These are phyloP conservation scores for Hsuehochloa calcarea DNA, from an alignment of 176 grass and related monocot genomes.

Conservation along the genomic window DNA sequence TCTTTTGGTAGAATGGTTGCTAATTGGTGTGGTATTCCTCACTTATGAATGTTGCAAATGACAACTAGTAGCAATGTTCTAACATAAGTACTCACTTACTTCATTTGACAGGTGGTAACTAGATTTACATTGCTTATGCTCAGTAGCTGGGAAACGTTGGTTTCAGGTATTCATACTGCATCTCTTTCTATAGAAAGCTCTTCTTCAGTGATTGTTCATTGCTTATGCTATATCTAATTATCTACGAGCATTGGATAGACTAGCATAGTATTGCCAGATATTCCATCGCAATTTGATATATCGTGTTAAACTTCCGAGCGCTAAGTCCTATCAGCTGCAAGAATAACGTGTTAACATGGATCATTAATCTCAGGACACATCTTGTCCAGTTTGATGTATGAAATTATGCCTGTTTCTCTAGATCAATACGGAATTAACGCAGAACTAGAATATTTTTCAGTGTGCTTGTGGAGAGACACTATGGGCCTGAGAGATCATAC, in stretches of 20 bases:
- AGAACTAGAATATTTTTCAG: not conserved
- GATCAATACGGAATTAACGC: not conserved
- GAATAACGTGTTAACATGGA: not conserved
- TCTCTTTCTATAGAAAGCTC: not conserved
- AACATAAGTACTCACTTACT: not conserved
- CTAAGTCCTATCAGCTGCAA: not conserved
- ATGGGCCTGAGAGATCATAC: not conserved
- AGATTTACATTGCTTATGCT: conserved; percentile 1
- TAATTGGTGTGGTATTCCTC: not conserved
- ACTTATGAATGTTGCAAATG: not conserved
- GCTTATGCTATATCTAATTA: not conserved
- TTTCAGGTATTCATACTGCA: not conserved
- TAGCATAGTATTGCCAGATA: not conserved
- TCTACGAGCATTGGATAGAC: not conserved
- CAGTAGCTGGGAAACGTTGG: not conserved
- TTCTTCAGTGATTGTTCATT: not conserved
- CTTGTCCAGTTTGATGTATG: not conserved
- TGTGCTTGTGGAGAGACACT: not conserved
- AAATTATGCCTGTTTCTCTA: not conserved
- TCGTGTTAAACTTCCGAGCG: not conserved
- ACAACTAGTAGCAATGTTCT: not conserved
- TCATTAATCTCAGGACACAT: not conserved
- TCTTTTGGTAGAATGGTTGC: not conserved
- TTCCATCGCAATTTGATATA: not conserved
- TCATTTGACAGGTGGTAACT: not conserved